Percentiles rank a stretch among this genome's conserved stretches.
These are phyloP conservation scores for Carpediemonas membranifera DNA, from an alignment of 78 protist genomes.

Conservation along the genomic window DNA sequence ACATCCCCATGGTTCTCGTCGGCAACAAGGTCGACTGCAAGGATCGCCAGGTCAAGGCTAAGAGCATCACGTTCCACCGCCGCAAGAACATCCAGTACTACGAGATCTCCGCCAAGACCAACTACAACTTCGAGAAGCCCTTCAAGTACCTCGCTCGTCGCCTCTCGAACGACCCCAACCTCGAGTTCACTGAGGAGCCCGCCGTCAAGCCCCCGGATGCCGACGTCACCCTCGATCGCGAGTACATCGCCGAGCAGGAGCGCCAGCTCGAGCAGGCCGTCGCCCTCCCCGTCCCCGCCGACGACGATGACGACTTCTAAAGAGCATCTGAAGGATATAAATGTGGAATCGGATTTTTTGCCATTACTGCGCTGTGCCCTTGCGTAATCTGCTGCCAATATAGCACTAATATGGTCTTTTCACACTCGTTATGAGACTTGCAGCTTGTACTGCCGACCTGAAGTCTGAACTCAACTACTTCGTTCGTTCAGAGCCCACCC, in stretches of 20 bases:
- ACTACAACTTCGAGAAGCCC: constrained; percentile 99
- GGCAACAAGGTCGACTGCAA: constrained; percentile 98
- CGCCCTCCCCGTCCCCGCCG: constrained; percentile 43
- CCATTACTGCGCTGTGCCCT: no score
- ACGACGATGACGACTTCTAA: constrained; percentile 4
- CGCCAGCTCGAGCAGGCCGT: constrained; percentile 50
- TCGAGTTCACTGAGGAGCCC: constrained; percentile 16
- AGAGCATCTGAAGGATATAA: not conserved
- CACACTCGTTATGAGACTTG: no score
- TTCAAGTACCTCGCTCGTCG: constrained; percentile 87
- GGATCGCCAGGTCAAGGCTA: constrained; percentile 63
- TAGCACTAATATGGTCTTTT: no score
- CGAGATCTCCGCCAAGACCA: constrained; percentile 91
- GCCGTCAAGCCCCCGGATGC: constrained; percentile 50
- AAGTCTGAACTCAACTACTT: no score
- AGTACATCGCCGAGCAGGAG: constrained; percentile 41
- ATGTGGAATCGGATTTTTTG: no score
- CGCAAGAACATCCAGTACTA: constrained; percentile 89
- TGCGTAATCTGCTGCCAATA: no score
- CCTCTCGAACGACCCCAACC: constrained; percentile 50
- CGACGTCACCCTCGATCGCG: constrained; percentile 41
- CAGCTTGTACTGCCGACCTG: no score
- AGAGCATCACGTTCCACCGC: constrained; percentile 91
- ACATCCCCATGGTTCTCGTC: constrained; percentile 90
- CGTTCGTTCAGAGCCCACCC: no score